Conservation (phyloP, 2,329 filamentous ascomycete species). For the Ascochyta rabiei region DNA sequence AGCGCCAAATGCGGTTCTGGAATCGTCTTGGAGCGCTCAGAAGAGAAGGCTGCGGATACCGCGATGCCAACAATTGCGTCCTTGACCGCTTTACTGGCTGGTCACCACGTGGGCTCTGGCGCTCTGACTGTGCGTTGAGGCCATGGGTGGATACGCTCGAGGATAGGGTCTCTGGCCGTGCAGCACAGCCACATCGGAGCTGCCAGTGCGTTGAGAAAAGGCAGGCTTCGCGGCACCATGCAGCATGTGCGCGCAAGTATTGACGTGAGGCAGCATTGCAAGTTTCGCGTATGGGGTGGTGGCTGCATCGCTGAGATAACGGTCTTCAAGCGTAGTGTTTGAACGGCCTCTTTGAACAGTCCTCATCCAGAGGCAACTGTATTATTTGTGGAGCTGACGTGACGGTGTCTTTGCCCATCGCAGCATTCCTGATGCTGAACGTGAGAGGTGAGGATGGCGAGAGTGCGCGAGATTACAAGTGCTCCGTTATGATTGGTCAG, state of each 20-base stretch:
- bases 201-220: neutral
- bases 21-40: neutral
- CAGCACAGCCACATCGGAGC: neutral
- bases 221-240: neutral
- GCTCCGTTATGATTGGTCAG: conserved; percentile 21
- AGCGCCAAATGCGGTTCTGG: conserved; percentile 7
- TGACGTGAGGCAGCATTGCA: neutral
- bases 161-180: neutral
- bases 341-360: neutral
- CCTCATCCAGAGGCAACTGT: neutral
- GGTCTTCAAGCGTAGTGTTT: neutral
- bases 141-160: neutral
- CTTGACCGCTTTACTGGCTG: conserved; percentile 9
- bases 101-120: conserved; percentile 1
- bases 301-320: neutral
- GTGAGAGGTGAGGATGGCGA: neutral
- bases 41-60: conserved; percentile 12
- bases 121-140: neutral
- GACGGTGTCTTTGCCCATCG: neutral
- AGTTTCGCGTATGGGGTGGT: neutral
- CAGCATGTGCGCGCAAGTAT: neutral
- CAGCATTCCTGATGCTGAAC: neutral
- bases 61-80: conserved; percentile 6
- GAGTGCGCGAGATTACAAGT: conserved; percentile 16
- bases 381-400: neutral